Conservation (phyloP, 805 yeast genomes). For the Wickerhamiella brachini region DNA sequence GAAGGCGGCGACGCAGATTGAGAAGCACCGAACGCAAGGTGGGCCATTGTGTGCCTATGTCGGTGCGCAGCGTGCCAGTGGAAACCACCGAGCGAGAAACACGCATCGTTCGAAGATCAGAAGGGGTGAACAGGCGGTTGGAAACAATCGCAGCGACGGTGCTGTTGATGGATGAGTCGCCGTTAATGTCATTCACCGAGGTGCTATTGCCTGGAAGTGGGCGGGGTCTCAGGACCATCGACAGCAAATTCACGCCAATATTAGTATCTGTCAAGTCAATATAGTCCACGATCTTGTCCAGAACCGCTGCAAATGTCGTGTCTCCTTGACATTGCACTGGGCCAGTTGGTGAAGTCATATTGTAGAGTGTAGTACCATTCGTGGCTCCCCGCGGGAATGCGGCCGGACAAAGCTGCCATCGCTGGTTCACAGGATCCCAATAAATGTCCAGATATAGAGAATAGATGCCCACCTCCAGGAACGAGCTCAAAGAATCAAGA, state of each 20-base stretch:
- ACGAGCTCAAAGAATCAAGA: conserved; percentile 12
- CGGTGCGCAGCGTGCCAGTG: background rate
- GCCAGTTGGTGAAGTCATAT: background rate
- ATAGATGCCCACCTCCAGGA: conserved; percentile 26
- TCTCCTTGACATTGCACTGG: background rate
- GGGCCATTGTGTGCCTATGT: conserved; percentile 12
- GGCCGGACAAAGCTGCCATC: conserved; percentile 46
- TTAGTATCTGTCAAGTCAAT: conserved; percentile 32
- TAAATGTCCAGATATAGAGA: conserved; percentile 34
- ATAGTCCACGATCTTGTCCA: conserved; percentile 23
- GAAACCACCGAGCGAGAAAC: background rate
- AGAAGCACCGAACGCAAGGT: conserved; percentile 8
- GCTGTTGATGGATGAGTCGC: conserved; percentile 4
- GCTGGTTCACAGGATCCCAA: conserved; percentile 30
- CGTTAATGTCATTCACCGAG: background rate
- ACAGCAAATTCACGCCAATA: conserved; percentile 32
- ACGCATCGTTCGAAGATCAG: background rate
- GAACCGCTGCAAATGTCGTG: conserved; percentile 9
- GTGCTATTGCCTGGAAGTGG: background rate
- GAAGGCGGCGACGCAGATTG: conserved; percentile 6
- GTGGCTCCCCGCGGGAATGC: background rate
- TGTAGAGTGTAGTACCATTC: background rate
- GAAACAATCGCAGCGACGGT: conserved; percentile 2
- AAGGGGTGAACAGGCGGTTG: conserved; percentile 12
- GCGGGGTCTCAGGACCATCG: conserved; percentile 25